A percentile compares a stretch with the other conserved stretches of the same genome.
Conservation (phyloP, 108 stramenopile genomes). For the Pseudonitzschia multiseries region DNA sequence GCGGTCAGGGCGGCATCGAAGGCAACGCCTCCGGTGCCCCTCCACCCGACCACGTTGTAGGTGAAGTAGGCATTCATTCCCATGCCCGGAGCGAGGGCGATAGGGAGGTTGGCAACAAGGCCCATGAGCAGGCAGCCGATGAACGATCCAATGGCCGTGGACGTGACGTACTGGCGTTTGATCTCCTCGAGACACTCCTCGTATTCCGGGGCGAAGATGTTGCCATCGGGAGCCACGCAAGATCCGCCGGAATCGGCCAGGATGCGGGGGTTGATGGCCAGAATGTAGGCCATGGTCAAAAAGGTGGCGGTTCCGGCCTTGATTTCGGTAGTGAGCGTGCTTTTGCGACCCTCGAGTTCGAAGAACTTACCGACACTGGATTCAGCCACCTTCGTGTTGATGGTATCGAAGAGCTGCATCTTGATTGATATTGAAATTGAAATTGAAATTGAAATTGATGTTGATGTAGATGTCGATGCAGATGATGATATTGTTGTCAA, state of each 20-base stretch:
- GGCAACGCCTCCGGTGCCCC: conserved; percentile 52
- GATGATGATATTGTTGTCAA: too few relatives aligned
- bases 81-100: conserved; percentile 70
- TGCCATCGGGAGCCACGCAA: conserved; percentile 35
- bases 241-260: conserved; percentile 60
- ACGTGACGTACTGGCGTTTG: conserved; percentile 53
- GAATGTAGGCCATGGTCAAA: conserved; percentile 66
- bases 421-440: conserved; percentile 4
- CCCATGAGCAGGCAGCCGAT: conserved; percentile 66
- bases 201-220: conserved; percentile 47
- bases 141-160: conserved; percentile 61
- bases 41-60: conserved; percentile 57
- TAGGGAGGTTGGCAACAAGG: conserved; percentile 60
- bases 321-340: conserved; percentile 45
- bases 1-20: conserved; percentile 63
- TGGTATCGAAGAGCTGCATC: not conserved
- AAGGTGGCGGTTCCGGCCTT: conserved; percentile 56
- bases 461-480: too few relatives aligned
- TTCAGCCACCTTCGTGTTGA: not conserved
- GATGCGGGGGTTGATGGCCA: conserved; percentile 66
- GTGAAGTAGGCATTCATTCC: conserved; percentile 79
- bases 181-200: conserved; percentile 39
- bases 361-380: conserved; percentile 31
- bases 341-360: conserved; percentile 39
- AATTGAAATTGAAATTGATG: not conserved